Evolutionary conservation across 495 filamentous ascomycete species (phyloP).

Genomic region (Aspergillus coremiiformis): DNA sequence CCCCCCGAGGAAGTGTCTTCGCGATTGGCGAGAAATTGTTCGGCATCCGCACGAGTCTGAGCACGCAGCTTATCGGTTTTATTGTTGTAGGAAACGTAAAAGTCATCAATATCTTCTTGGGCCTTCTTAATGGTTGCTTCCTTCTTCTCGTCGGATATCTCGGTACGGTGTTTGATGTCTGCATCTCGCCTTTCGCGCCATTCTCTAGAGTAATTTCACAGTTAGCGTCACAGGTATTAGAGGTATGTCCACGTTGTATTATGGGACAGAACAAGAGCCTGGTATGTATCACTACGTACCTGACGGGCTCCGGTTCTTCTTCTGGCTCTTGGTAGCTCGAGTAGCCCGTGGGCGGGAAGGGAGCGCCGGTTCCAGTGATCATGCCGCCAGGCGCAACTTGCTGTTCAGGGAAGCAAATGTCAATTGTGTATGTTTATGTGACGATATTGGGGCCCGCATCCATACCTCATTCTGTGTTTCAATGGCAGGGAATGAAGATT

Average conservation of each 20-base stretch:
- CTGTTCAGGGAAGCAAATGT: conserved; percentile 39
- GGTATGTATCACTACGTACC: conserved; percentile 32
- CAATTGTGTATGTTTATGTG: conserved; percentile 2
- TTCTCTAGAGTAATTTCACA: conserved; percentile 38
- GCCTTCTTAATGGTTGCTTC: conserved; percentile 76
- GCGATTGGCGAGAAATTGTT: conserved; percentile 79
- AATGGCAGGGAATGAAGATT: conserved; percentile 81
- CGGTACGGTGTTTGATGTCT: conserved; percentile 64
- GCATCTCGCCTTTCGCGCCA: conserved; percentile 89
- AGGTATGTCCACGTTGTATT: background rate
- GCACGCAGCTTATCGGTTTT: conserved; percentile 88
- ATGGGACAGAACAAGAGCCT: background rate
- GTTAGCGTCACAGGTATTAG: background rate
- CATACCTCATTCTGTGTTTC: conserved; percentile 73
- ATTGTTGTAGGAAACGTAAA: conserved; percentile 98
- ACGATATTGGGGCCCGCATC: background rate
- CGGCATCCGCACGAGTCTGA: conserved; percentile 83
- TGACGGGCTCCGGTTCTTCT: conserved; percentile 81
- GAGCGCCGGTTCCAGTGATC: conserved; percentile 76
- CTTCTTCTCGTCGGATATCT: conserved; percentile 70
- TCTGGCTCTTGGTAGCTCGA: conserved; percentile 48
- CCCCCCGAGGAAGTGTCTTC: conserved; percentile 91
- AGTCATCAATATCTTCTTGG: conserved; percentile 87
- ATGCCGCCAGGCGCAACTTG: conserved; percentile 77
- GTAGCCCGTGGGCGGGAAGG: conserved; percentile 55